Evolutionary conservation across 1,139 yeast genomes (phyloP).

Genomic region (Debaryomyces singareniensis): DNA sequence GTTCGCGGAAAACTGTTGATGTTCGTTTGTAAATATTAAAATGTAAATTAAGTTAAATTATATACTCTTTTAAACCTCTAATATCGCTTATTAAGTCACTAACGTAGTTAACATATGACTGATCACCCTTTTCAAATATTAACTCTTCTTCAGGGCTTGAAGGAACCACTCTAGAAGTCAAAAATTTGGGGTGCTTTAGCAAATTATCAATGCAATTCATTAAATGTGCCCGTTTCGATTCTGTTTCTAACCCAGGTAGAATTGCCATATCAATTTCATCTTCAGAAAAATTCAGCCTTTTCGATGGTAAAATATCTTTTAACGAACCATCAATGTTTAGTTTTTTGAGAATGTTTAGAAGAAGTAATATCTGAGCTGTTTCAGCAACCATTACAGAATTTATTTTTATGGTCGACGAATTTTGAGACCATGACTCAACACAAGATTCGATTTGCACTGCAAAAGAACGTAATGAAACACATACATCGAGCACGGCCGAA

Average conservation of each 20-base stretch:
- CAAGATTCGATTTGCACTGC: constrained; percentile 60
- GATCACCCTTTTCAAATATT: constrained; percentile 40
- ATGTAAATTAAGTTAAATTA: background rate
- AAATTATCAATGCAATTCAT: constrained; percentile 58
- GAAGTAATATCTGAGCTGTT: constrained; percentile 66
- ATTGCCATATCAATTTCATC: constrained; percentile 23
- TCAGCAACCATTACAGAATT: constrained; percentile 67
- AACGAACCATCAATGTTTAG: constrained; percentile 43
- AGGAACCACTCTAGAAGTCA: constrained; percentile 63
- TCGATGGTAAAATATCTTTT: constrained; percentile 5
- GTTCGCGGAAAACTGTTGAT: background rate
- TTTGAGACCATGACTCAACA: constrained; percentile 64
- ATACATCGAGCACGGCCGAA: constrained; percentile 56
- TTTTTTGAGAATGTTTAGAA: constrained; percentile 53
- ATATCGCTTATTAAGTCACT: constrained; percentile 49
- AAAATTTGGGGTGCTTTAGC: constrained; percentile 78
- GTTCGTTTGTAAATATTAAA: background rate
- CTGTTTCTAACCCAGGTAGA: constrained; percentile 59
- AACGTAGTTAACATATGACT: constrained; percentile 34
- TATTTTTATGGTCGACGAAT: constrained; percentile 46
- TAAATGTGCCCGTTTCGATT: constrained; percentile 50
- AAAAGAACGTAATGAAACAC: constrained; percentile 59
- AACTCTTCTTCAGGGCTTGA: constrained; percentile 61
- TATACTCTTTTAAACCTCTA: constrained; percentile 26
- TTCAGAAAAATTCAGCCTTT: constrained; percentile 9